Evolutionary conservation across 495 filamentous ascomycete genomes (phyloP), one percentile per base, ranked within the genome.

Genomic region (Peziza echinospora): DNA sequence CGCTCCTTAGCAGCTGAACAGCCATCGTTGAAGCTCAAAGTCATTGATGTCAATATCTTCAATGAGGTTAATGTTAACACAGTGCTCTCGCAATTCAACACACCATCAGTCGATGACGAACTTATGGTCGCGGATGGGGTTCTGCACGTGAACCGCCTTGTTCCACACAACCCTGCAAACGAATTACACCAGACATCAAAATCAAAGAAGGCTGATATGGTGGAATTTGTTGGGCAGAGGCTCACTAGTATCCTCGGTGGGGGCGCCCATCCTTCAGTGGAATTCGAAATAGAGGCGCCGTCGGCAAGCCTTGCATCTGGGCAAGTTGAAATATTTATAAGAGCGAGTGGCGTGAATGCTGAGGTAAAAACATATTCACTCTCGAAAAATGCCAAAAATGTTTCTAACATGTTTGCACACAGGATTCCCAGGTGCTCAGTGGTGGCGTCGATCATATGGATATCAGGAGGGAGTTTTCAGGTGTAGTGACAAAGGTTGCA

Each of bases 401-500:
- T n/a, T n/a, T n/a, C n/a, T n/a, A n/a, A n/a, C n/a, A n/a, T n/a
- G n/a, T n/a, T n/a, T n/a, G n/a, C n/a, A n/a, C n/a, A 34, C 26
- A 34, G 26, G 26, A n/a, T n/a, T n/a, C n/a, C 8, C 7, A n/a
- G n/a, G n/a, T 34, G 26, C 26, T 34, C 26, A 34, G 8, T 34
- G 26, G 26, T 8, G n/a, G n/a, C 7, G 26, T 34, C 7, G 26
- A 34, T 34, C 26, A 34, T 34, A 34, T n/a, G n/a, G n/a, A 34
- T n/a, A 8, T 34, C n/a, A 70, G 71, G 4, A 52, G 65, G 24
- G 72, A 74, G 46, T 67, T 65, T 41, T 65, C 67, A 17, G 76
- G 75, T 42, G 49, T 73, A 7, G 62, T 78, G 10, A 65, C 60
- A 2, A 58, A 62, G 1, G 53, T 73, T 8, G 74, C 73, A 5